A percentile compares a stretch with the other conserved stretches of the same genome.
These are phyloP conservation scores for Dothistroma septosporum DNA, from an alignment of 2,329 filamentous ascomycete genomes.

Conservation along the genomic window DNA sequence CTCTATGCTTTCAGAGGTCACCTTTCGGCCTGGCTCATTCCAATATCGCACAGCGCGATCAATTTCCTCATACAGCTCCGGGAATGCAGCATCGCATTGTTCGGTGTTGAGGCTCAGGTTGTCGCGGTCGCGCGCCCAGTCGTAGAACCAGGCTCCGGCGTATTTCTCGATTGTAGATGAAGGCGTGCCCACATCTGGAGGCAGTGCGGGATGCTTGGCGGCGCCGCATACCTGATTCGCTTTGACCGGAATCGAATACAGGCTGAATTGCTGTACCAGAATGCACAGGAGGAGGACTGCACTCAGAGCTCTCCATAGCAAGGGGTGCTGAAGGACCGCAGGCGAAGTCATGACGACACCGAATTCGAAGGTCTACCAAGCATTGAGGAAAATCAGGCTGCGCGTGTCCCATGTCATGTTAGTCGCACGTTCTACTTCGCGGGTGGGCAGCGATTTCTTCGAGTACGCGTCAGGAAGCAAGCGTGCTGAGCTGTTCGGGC, in stretches of 20 bases:
- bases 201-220: not conserved
- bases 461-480: not conserved
- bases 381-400: not conserved
- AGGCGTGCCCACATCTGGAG: not conserved
- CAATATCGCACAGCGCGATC: slow-evolving; percentile 26
- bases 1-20: slow-evolving; percentile 13
- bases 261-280: slow-evolving; percentile 18
- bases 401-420: not conserved
- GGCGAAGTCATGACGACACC: not conserved
- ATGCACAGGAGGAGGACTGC: slow-evolving; percentile 18
- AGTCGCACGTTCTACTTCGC: not conserved
- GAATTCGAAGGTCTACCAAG: not conserved
- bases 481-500: not conserved
- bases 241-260: not conserved
- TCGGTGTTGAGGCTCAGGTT: slow-evolving; percentile 28
- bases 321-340: slow-evolving; percentile 7
- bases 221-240: not conserved
- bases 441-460: not conserved
- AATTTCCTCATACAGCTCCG: slow-evolving; percentile 32
- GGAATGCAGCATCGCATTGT: slow-evolving; percentile 34
- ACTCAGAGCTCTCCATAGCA: slow-evolving; percentile 19
- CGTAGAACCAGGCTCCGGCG: slow-evolving; percentile 16
- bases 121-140: slow-evolving; percentile 25
- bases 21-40: slow-evolving; percentile 8
- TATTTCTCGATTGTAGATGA: not conserved